Evolutionary conservation across 495 filamentous ascomycete species (phyloP).

Genomic region (Lophiotrema nucula): DNA sequence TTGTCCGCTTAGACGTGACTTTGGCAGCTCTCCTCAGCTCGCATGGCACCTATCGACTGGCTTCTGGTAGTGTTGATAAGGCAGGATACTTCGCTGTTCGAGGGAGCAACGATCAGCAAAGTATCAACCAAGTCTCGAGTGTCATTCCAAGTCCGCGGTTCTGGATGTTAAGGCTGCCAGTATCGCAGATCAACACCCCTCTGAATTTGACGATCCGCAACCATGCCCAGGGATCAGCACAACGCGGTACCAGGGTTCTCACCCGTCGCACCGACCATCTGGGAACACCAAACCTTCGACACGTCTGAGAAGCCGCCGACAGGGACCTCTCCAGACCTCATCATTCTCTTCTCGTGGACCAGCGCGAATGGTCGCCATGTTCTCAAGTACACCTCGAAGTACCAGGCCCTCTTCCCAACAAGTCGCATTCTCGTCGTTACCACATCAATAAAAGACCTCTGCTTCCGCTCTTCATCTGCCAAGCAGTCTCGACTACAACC

Average conservation of each 20-base stretch:
- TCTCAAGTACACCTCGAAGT: slow-evolving; percentile 46
- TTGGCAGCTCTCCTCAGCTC: too few species aligned
- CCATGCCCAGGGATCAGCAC: background rate
- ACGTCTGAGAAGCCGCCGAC: background rate
- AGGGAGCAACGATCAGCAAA: too few species aligned
- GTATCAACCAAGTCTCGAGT: too few species aligned
- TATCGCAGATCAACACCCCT: too few species aligned
- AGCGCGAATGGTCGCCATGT: slow-evolving; percentile 44
- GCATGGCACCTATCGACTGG: too few species aligned
- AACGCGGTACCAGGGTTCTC: slow-evolving; percentile 8
- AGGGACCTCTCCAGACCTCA: slow-evolving; percentile 25
- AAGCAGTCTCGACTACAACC: slow-evolving; percentile 1
- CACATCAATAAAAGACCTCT: slow-evolving; percentile 13
- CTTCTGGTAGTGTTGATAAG: too few species aligned
- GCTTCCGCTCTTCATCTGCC: background rate
- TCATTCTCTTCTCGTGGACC: slow-evolving; percentile 50
- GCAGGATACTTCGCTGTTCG: too few species aligned
- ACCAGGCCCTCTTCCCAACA: slow-evolving; percentile 44
- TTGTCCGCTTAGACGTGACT: too few species aligned
- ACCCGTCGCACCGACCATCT: slow-evolving; percentile 4
- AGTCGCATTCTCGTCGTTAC: slow-evolving; percentile 38
- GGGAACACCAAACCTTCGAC: background rate
- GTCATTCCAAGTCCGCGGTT: too few species aligned
- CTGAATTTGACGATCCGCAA: too few species aligned
- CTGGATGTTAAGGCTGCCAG: too few species aligned